Base-by-base conservation (phyloP, 768 basidiomycete species). In the Lentinula sp. region DNA sequence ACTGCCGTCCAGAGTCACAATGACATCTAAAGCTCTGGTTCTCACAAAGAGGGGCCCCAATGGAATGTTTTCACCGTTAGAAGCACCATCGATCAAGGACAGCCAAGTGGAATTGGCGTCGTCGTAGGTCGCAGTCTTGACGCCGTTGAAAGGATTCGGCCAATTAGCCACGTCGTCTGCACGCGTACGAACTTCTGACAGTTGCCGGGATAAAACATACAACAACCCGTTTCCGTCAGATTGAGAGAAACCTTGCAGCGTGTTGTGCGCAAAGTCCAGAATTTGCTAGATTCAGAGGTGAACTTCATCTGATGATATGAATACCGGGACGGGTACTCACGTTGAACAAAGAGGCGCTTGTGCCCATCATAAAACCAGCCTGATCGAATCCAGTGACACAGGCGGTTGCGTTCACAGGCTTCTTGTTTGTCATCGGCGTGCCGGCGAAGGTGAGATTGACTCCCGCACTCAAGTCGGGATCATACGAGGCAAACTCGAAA, bases 311-410 rank as follows among this genome's bases (percentile, higher is more conserved):
- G 41, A 8, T 39, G 53, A 13, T 32, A 8, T 48, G 16, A 51
- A 20, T 57, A 56, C 13, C 41, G 39, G 42, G 39, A n/a, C 15
- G 48, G 16, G 12, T 15, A 64, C 74, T 59, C 63, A 83, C 85
- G 65, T 86, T 87, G 73, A 90, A 90, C 23, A 88, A 69, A 65
- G 81, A 86, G 20, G 88, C 83, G 39, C 90, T 91, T 2, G 83
- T 84, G 8, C 88, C 91, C 78, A 91, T 87, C 42, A 93, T 69
- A 69, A 91, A 94, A 0, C 80, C 81, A 0, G 81, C 82, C 69
- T 88, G 88, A 67, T 93, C 90, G 66, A 91, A 93, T 4, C 85
- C 86, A 4, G 80, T 82, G 10, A 86, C 85, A 70, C 93, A 95
- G 0, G 81, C 72, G 7, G 84, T 81, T 6, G 75, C 70, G 62